Evolutionary conservation across 176 grass and related monocot species (phyloP).

Genomic region (Hordeum marinum): DNA sequence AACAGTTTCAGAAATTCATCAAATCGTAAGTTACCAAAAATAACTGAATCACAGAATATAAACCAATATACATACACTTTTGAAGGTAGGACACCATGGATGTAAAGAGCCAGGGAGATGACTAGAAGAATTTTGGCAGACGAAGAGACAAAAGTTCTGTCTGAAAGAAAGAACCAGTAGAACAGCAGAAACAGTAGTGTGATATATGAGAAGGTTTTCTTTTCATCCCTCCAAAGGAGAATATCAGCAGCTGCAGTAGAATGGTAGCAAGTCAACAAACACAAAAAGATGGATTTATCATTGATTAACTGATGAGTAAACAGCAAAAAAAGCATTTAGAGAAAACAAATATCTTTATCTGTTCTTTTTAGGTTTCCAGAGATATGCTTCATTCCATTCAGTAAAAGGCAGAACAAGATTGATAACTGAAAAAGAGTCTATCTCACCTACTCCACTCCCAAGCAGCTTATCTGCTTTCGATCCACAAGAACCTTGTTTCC

Average conservation of each 20-base stretch:
- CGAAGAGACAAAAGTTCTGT: constrained; percentile 79
- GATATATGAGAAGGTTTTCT: constrained; percentile 82
- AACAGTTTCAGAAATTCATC: background rate
- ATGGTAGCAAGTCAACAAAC: constrained; percentile 23
- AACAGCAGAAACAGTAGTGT: constrained; percentile 72
- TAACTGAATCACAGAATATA: constrained; percentile 8
- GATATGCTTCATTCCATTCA: background rate
- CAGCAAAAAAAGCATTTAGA: background rate
- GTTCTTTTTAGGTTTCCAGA: background rate
- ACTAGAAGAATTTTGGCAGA: constrained; percentile 75
- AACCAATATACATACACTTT: constrained; percentile 30
- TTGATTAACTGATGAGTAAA: background rate
- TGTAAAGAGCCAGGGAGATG: constrained; percentile 68
- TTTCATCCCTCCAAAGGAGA: constrained; percentile 97
- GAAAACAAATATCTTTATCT: background rate
- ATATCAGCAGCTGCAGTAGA: constrained; percentile 74
- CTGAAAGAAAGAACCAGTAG: constrained; percentile 95
- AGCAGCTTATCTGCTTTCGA: constrained; percentile 69
- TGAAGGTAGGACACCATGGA: constrained; percentile 76
- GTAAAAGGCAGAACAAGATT: constrained; percentile 4
- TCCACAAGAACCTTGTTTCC: constrained; percentile 32
- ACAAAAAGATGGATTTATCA: background rate
- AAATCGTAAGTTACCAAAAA: background rate
- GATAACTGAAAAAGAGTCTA: background rate
- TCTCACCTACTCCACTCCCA: constrained; percentile 78